A percentile compares a stretch with the other conserved stretches of the same genome.
Conservation (phyloP, 2,329 filamentous ascomycete genomes). For the Hymenoscyphus fructigenus region DNA sequence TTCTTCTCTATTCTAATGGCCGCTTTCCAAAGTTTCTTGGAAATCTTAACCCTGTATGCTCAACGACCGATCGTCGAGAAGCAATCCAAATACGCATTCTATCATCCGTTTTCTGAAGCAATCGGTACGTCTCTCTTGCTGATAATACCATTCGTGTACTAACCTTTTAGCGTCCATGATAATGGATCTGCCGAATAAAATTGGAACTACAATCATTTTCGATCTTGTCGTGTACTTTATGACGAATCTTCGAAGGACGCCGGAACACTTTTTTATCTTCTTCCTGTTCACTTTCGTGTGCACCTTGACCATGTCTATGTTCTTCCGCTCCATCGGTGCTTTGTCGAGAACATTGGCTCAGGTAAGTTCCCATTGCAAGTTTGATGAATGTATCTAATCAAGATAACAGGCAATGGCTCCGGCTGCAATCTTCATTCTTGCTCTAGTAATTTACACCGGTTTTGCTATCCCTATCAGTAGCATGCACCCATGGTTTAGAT, state of each 20-base stretch:
- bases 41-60: constrained; percentile 75
- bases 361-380: constrained; percentile 5
- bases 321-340: constrained; percentile 78
- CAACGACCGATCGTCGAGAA: constrained; percentile 92
- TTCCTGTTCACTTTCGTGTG: constrained; percentile 32
- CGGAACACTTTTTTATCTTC: constrained; percentile 84
- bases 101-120: constrained; percentile 89
- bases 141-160: neutral
- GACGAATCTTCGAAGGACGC: constrained; percentile 72
- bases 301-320: constrained; percentile 67
- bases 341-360: constrained; percentile 68
- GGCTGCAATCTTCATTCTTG: constrained; percentile 49
- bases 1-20: constrained; percentile 69
- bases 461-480: constrained; percentile 45
- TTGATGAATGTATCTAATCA: neutral
- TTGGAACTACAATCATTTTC: constrained; percentile 61
- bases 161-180: constrained; percentile 68
- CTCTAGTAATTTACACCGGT: constrained; percentile 37
- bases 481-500: constrained; percentile 79
- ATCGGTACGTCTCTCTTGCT: constrained; percentile 40
- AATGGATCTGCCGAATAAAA: constrained; percentile 80
- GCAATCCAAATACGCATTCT: constrained; percentile 81
- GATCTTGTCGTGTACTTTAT: constrained; percentile 85
- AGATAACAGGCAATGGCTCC: constrained; percentile 51
- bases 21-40: constrained; percentile 59